Evolutionary conservation across 2,329 filamentous ascomycete genomes (phyloP).

Genomic region (Albifimbria verrucaria): DNA sequence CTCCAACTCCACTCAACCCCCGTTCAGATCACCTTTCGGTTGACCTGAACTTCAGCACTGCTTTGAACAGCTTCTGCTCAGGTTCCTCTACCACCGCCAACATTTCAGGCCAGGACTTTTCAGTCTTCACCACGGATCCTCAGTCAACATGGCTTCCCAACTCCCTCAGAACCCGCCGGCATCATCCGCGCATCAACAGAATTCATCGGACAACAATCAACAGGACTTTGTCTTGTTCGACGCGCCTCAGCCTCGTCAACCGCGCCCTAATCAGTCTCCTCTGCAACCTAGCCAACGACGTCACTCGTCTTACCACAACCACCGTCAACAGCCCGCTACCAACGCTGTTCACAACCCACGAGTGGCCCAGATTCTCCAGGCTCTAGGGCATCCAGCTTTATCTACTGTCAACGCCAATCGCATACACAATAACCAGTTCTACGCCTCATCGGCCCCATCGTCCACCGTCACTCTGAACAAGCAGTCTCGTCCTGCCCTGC

Average conservation of each 20-base stretch:
- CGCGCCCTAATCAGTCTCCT: conserved; percentile 33
- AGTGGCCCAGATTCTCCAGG: conserved; percentile 57
- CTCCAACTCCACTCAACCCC: conserved; percentile 44
- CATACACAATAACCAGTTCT: conserved; percentile 56
- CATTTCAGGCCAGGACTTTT: conserved; percentile 63
- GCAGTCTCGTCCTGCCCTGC: conserved; percentile 51
- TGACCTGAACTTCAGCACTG: conserved; percentile 66
- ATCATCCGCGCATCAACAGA: conserved; percentile 54
- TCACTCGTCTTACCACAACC: conserved; percentile 43
- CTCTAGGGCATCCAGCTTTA: conserved; percentile 52
- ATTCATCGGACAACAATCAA: conserved; percentile 47
- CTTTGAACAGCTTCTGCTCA: conserved; percentile 54
- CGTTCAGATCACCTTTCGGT: conserved; percentile 53
- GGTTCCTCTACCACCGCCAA: conserved; percentile 56
- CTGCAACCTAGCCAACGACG: conserved; percentile 37
- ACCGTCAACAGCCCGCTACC: conserved; percentile 38
- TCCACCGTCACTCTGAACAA: conserved; percentile 57
- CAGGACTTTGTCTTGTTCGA: conserved; percentile 81
- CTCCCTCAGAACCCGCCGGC: conserved; percentile 62
- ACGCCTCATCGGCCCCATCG: conserved; percentile 64
- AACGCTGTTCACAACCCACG: conserved; percentile 52
- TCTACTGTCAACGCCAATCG: conserved; percentile 54
- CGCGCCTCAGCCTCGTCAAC: conserved; percentile 37
- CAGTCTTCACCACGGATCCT: conserved; percentile 82
- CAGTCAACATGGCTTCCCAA: conserved; percentile 78